Base-by-base conservation (phyloP, 441 rosid species). In the Pelargonium myrrhifolium region DNA sequence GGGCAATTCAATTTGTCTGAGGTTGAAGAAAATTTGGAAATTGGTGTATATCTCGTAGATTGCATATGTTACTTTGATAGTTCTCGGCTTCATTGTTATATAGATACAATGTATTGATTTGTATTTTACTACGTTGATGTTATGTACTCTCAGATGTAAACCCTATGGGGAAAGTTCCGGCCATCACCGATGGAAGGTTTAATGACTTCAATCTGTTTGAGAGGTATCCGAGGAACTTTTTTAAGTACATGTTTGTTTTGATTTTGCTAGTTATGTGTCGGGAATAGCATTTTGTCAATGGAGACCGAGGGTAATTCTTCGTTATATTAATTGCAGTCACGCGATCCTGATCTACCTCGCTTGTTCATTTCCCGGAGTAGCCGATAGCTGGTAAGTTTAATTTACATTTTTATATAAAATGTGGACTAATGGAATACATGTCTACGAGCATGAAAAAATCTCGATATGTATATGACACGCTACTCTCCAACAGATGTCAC, bases 311-410 rank as follows among this genome's bases (percentile, higher is more conserved):
- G 43, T 61, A 26, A 10, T 43, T 28, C 6, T 12, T 56, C 51
- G 24, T 64, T n/a, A n/a, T n/a, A 66, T 8, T 71, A 40, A 35
- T 75, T 72, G 84, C 89, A 93, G 96, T 73, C 97, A 90, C 22
- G 88, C 98, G 3, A 93, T 93, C 73, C 81, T 93, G 67, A 85
- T 80, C 58, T 89, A 89, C 76, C 90, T 90, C 39, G 85, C 93
- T 42, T 82, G 83, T 15, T 89, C 79, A 65, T 89, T 82, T 65
- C 98, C 97, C 60, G 94, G 96, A 71, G 88, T 93, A 66, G 83
- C 83, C 26, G 96, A 93, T 75, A 94, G 90, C 71, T 93, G 97
- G 97, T 90, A 70, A 69, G 86, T 58, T 20, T 51, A 51, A 21
- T 9, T 35, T 37, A n/a, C 60, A 71, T 62, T 63, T 42, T 37